Conservation (phyloP, 208 protist species). For the Blechomonas ayalai region DNA sequence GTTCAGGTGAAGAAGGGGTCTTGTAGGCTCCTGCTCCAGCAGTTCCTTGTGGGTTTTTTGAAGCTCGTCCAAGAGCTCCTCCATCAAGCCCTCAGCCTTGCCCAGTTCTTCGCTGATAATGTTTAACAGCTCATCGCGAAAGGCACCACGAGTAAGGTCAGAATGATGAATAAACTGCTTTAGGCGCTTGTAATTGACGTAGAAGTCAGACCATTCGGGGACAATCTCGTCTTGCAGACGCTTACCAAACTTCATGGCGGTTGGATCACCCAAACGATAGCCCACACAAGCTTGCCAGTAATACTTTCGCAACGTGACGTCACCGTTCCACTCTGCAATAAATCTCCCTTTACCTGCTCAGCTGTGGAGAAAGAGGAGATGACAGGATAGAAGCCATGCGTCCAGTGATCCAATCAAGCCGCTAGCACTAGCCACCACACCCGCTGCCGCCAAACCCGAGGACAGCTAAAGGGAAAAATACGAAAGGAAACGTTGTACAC, state of each 20-base stretch:
- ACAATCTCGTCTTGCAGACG: constrained; percentile 80
- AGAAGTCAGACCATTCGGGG: constrained; percentile 73
- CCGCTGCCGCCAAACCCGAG: no score
- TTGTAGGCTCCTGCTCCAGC: constrained; percentile 50
- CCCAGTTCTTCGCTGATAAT: constrained; percentile 65
- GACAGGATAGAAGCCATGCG: no score
- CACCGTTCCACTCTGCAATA: no score
- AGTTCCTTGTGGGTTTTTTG: constrained; percentile 59
- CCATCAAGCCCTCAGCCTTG: constrained; percentile 62
- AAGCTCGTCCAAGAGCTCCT: constrained; percentile 72
- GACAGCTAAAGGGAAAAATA: no score
- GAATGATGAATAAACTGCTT: constrained; percentile 79
- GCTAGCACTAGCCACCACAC: no score
- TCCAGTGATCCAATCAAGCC: no score
- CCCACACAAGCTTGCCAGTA: no score
- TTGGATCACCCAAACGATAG: no score
- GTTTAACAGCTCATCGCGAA: constrained; percentile 68
- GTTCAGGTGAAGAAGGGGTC: constrained; percentile 17
- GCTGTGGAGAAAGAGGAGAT: no score
- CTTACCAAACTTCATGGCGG: constrained; percentile 88
- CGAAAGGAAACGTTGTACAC: no score
- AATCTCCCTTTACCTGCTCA: no score
- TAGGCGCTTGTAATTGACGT: constrained; percentile 84
- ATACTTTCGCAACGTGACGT: no score
- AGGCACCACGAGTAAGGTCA: constrained; percentile 57